These are phyloP conservation scores for Kernera saxatilis DNA, from an alignment of 345 rosid species.

Conservation along the genomic window DNA sequence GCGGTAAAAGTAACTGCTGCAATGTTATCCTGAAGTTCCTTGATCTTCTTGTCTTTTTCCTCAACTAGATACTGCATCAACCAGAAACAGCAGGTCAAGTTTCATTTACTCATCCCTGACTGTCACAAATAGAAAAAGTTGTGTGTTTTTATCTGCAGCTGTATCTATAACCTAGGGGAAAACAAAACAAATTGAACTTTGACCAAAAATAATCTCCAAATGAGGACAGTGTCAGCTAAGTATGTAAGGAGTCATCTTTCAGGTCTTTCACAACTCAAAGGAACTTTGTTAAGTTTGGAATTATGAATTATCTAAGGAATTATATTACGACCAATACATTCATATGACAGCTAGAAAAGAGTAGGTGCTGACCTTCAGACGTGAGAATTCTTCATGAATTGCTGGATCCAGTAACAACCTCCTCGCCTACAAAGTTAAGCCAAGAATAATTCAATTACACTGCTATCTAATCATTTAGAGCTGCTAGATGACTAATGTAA, in stretches of 20 bases:
- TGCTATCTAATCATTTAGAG: not conserved
- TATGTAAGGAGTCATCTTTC: not conserved
- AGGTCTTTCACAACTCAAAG: not conserved
- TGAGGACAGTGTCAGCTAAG: not conserved
- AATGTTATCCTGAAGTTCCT: conserved; percentile 89
- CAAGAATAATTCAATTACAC: not conserved
- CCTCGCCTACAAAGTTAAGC: conserved; percentile 60
- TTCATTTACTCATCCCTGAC: not conserved
- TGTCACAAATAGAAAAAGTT: not conserved
- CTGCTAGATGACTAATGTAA: not conserved
- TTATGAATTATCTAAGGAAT: not conserved
- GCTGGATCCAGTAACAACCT: conserved; percentile 93
- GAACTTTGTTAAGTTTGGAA: not conserved
- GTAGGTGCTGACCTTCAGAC: conserved; percentile 63
- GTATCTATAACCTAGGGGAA: not conserved
- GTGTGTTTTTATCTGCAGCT: not conserved
- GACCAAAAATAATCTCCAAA: not conserved
- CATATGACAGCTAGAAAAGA: conserved; percentile 1
- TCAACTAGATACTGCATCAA: conserved; percentile 68
- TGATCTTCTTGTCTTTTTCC: conserved; percentile 94
- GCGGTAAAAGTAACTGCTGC: conserved; percentile 86
- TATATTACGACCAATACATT: not conserved
- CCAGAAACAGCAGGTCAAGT: not conserved
- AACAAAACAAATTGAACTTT: not conserved
- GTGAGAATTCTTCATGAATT: conserved; percentile 90